A percentile compares a stretch with the other conserved stretches of the same genome.
These are phyloP conservation scores for Fusarium incarnatum DNA, from an alignment of 2,329 filamentous ascomycete species.

Conservation along the genomic window DNA sequence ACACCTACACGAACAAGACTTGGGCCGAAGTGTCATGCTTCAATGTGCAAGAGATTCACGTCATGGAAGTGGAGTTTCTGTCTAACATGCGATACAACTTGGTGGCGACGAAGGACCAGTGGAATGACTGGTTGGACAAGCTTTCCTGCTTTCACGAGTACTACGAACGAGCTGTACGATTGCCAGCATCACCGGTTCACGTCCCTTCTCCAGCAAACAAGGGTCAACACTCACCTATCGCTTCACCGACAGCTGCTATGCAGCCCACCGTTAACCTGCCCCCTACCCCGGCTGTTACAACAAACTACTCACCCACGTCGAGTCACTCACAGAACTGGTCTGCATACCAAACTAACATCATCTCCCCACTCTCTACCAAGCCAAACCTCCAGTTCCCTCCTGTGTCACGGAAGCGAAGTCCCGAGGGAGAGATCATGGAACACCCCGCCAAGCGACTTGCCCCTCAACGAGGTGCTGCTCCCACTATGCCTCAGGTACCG, in stretches of 20 bases:
- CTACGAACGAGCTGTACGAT: conserved; percentile 75
- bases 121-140: conserved; percentile 87
- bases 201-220: conserved; percentile 56
- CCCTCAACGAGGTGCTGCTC: conserved; percentile 39
- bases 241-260: conserved; percentile 60
- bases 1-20: conserved; percentile 99
- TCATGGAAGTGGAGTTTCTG: conserved; percentile 99
- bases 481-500: conserved; percentile 24
- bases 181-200: conserved; percentile 56
- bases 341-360: conserved; percentile 53
- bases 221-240: conserved; percentile 59
- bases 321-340: conserved; percentile 55
- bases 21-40: conserved; percentile 99
- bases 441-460: conserved; percentile 66
- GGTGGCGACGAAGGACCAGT: conserved; percentile 85
- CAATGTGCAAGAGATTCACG: conserved; percentile 92
- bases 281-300: conserved; percentile 50
- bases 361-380: conserved; percentile 64
- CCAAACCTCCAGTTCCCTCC: conserved; percentile 56
- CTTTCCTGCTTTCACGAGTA: conserved; percentile 86
- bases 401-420: conserved; percentile 62
- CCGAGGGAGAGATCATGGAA: conserved; percentile 63
- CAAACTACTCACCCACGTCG: conserved; percentile 56
- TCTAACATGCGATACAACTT: conserved; percentile 98
- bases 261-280: conserved; percentile 48